Base-by-base conservation (phyloP, 768 basidiomycete genomes). In the Naganishia antarctica region DNA sequence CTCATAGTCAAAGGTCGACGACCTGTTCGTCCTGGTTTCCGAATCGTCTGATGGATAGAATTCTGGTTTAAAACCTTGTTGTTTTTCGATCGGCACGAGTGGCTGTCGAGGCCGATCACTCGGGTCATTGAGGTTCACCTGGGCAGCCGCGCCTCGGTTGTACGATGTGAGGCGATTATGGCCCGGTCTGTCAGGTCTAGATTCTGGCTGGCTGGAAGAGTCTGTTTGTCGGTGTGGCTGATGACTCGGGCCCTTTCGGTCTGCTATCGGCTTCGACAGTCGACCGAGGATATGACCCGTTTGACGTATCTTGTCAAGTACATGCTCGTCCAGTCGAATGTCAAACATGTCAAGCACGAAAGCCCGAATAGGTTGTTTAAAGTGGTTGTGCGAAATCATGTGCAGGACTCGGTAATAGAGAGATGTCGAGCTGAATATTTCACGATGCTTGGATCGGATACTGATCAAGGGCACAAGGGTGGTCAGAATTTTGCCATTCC, bases 281-380 rank as follows among this genome's bases (percentile, higher is more conserved):
- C 21, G 32, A 46, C 23, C 26, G 26, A 60, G 26, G 18, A 45
- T 25, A 60, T 60, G 59, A 12, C 18, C 59, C 43, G 44, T 60
- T 34, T 44, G 21, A 2, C 32, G 44, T 8, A 60, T 60, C 16
- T 46, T 47, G 32, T 5, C 29, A 12, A 87, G 82, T 40, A 86
- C 78, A 44, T 85, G 83, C 41, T 80, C 80, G 69, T 89, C 84
- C 58, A 96, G 78, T 43, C 88, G 86, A 59, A 93, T 79, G 71
- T 87, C 88, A 81, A 99, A 99, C 6, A 97, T 81, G 65, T 99
- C 94, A 65, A 97, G 77, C 68, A 98, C 87, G 76, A 92, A 98
- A 62, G 90, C 83, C 48, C 94, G 85, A 64, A 96, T 92, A 16
- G 93, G 90, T 9, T 92, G 83, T 28, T 92, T 88, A 76, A 91